Conservation (phyloP, 2,329 filamentous ascomycete species). For the Pseudocercospora musae region DNA sequence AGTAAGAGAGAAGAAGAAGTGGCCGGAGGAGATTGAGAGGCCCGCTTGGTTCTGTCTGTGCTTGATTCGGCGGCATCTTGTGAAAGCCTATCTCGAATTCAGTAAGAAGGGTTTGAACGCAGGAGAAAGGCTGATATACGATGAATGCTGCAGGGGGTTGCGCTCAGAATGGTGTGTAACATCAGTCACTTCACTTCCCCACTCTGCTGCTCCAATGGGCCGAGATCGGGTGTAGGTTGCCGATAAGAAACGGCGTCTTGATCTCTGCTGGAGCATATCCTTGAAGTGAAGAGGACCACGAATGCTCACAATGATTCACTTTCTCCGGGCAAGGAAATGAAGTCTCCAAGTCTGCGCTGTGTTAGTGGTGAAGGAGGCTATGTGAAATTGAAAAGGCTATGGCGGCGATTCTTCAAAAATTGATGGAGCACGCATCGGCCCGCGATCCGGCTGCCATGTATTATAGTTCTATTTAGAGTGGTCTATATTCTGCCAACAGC, state of each 20-base stretch:
- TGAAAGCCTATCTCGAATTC: background rate
- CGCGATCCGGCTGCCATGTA: too few relatives aligned
- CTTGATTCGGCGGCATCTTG: constrained; percentile 15
- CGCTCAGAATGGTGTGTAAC: background rate
- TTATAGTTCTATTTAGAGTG: too few relatives aligned
- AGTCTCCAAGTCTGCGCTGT: too few relatives aligned
- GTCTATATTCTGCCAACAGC: too few relatives aligned
- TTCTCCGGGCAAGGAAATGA: too few relatives aligned
- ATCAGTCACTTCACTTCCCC: background rate
- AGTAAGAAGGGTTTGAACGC: background rate
- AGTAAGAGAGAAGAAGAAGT: constrained; percentile 49
- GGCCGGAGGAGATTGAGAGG: constrained; percentile 35
- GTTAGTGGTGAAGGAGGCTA: too few relatives aligned
- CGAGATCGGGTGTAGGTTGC: background rate
- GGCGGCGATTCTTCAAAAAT: too few relatives aligned
- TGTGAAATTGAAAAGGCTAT: too few relatives aligned
- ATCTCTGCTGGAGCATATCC: background rate
- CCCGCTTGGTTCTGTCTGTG: constrained; percentile 3
- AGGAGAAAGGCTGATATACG: background rate
- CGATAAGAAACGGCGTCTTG: too few relatives aligned
- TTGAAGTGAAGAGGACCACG: background rate
- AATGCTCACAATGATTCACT: background rate
- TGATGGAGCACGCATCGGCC: too few relatives aligned
- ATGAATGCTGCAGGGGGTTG: background rate
- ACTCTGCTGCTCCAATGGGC: background rate